phyloP scores from a whole-genome alignment of 805 yeast species.

The Middelhovenomyces tepae region DNA sequence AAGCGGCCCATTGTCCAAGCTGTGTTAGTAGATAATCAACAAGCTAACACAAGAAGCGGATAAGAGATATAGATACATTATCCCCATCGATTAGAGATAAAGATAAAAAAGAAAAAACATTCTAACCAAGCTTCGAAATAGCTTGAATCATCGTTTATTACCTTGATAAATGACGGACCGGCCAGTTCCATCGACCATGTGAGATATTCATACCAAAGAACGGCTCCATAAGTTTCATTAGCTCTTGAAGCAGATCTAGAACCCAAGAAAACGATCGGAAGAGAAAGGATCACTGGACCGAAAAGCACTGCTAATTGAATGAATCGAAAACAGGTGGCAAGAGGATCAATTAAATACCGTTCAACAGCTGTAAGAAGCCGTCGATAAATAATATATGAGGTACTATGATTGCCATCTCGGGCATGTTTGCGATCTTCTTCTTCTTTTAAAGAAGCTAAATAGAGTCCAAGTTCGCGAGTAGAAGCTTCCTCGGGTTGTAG shows the following conservation, averaged over 20 bases:
- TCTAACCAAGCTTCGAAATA: conserved; percentile 1
- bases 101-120: neutral
- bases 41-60: neutral
- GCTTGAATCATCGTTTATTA: conserved; percentile 12
- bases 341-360: conserved; percentile 52
- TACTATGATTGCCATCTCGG: neutral
- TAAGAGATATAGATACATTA: conserved; percentile 1
- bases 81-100: neutral
- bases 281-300: conserved; percentile 53
- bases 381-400: neutral
- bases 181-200: conserved; percentile 67
- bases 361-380: conserved; percentile 9
- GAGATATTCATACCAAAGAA: conserved; percentile 61
- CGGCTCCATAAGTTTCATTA: conserved; percentile 50
- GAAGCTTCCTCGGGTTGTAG: neutral
- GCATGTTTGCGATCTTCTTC: neutral
- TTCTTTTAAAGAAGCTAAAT: neutral
- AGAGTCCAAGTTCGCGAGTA: neutral
- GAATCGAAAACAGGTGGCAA: conserved; percentile 59
- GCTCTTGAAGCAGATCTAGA: conserved; percentile 24
- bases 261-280: conserved; percentile 55
- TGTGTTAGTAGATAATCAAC: conserved; percentile 39
- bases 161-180: conserved; percentile 69
- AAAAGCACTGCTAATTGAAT: conserved; percentile 58
- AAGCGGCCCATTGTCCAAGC: conserved; percentile 98